Conservation (phyloP, 495 filamentous ascomycete species). For the Penicillium bialowiezense region DNA sequence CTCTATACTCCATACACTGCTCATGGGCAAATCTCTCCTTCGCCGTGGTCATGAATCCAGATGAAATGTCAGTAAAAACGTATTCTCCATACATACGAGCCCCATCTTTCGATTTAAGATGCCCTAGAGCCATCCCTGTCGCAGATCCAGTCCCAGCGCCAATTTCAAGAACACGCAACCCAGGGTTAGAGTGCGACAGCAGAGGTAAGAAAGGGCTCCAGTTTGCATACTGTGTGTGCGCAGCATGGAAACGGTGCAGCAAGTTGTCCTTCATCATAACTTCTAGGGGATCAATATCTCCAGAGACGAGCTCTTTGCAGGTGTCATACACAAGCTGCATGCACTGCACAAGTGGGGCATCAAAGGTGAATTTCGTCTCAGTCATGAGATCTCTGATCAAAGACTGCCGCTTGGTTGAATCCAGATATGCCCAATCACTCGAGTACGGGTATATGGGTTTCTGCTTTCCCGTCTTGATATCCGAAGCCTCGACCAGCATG, state of each 20-base stretch:
- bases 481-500: neutral
- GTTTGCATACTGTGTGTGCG: conserved; percentile 3
- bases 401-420: neutral
- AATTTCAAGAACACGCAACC: conserved; percentile 43
- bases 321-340: conserved; percentile 4
- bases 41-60: conserved; percentile 48
- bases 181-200: conserved; percentile 36
- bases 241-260: conserved; percentile 24
- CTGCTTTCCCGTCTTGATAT: neutral
- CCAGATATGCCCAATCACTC: neutral
- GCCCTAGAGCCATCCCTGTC: conserved; percentile 19
- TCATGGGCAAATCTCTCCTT: conserved; percentile 37
- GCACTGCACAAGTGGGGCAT: neutral
- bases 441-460: neutral
- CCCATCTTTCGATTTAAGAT: conserved; percentile 18
- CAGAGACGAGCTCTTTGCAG: neutral
- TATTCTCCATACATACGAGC: conserved; percentile 16
- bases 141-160: conserved; percentile 44
- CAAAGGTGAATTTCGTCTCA: conserved; percentile 1
- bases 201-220: conserved; percentile 15
- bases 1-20: conserved; percentile 38
- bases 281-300: conserved; percentile 22
- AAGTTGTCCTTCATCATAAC: conserved; percentile 22
- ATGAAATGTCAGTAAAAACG: conserved; percentile 35
- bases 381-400: neutral